Conservation (phyloP, 176 grass and related monocot species). For the Juncus effusus region DNA sequence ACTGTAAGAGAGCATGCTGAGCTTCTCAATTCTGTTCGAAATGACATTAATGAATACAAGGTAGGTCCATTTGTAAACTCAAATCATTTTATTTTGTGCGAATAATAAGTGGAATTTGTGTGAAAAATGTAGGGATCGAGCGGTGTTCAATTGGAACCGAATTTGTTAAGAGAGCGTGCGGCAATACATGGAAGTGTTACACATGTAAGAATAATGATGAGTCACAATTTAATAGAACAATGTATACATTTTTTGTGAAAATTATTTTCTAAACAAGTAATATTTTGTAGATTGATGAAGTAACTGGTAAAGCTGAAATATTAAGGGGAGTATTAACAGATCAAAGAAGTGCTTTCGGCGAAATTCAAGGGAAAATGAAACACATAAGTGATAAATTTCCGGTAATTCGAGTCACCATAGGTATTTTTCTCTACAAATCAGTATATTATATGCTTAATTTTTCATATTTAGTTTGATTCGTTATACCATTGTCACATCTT, state of each 20-base stretch:
- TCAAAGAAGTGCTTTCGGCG: slow-evolving; percentile 38
- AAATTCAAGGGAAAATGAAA: slow-evolving; percentile 38
- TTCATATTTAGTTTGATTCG: neutral
- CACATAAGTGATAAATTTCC: slow-evolving; percentile 39
- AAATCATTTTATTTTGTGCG: neutral
- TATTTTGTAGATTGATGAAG: slow-evolving; percentile 36
- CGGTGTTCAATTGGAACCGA: slow-evolving; percentile 24
- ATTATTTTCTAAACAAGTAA: no score
- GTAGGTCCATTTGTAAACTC: slow-evolving; percentile 9
- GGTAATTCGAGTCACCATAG: slow-evolving; percentile 27
- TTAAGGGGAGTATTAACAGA: slow-evolving; percentile 27
- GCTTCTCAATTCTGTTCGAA: slow-evolving; percentile 41
- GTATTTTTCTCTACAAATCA: slow-evolving; percentile 13
- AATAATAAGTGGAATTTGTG: neutral
- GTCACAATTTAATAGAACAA: no score
- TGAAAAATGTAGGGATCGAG: slow-evolving; percentile 22
- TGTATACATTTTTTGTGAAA: no score
- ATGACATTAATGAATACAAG: slow-evolving; percentile 55
- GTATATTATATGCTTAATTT: neutral
- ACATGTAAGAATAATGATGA: slow-evolving; percentile 13
- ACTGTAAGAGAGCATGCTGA: slow-evolving; percentile 43
- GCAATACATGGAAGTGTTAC: slow-evolving; percentile 50
- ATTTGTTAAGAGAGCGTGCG: slow-evolving; percentile 41
- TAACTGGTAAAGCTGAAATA: slow-evolving; percentile 40
- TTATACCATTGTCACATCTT: neutral